Evolutionary conservation across 2,329 filamentous ascomycete species (phyloP).

Genomic region (Fulvia fulva): DNA sequence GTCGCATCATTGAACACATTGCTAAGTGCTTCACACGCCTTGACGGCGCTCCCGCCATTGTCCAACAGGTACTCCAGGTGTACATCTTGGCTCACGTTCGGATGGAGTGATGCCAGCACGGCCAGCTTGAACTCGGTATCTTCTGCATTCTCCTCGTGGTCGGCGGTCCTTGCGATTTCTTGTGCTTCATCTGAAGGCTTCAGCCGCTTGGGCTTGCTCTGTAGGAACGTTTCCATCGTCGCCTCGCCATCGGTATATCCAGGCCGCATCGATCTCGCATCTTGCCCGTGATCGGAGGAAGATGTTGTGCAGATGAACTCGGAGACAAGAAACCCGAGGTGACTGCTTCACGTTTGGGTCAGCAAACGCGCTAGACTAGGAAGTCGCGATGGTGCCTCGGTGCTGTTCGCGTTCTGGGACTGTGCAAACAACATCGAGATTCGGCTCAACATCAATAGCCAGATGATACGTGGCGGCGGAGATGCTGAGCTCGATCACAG

Average conservation of each 20-base stretch:
- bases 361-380: neutral
- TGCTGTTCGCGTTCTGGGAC: too few relatives aligned
- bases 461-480: too few relatives aligned
- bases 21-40: constrained; percentile 56
- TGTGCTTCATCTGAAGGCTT: constrained; percentile 10
- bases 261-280: neutral
- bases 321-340: neutral
- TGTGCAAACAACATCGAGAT: neutral
- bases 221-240: constrained; percentile 11
- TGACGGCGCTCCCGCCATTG: constrained; percentile 70
- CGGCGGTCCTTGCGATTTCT: constrained; percentile 1
- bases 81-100: constrained; percentile 58
- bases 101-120: constrained; percentile 72
- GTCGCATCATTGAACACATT: constrained; percentile 22
- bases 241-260: neutral
- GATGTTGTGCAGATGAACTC: neutral
- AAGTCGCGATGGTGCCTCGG: too few relatives aligned
- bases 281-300: neutral
- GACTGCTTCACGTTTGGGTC: neutral
- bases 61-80: constrained; percentile 76
- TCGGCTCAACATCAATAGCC: too few relatives aligned
- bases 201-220: constrained; percentile 19
- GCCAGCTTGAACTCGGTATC: constrained; percentile 88
- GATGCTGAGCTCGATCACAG: neutral
- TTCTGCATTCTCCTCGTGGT: constrained; percentile 56